A percentile compares a stretch with the other conserved stretches of the same genome.
These are phyloP conservation scores for Colletotrichum sansevieriae DNA, from an alignment of 2,329 filamentous ascomycete genomes.

Conservation along the genomic window DNA sequence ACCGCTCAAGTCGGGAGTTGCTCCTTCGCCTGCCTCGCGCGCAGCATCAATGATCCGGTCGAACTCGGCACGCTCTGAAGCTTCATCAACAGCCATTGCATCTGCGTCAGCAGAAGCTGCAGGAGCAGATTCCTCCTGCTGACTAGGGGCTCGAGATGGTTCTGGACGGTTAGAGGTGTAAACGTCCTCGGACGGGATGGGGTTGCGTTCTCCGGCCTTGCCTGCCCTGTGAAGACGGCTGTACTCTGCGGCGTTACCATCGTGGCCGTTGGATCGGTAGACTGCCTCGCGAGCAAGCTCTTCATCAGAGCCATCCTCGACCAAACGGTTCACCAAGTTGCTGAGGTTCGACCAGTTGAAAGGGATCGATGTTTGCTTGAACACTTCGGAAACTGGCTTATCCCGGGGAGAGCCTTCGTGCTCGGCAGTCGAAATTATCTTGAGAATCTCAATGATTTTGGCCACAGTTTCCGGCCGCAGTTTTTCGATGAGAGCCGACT, in stretches of 20 bases:
- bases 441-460: constrained; percentile 85
- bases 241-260: constrained; percentile 76
- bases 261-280: constrained; percentile 82
- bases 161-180: constrained; percentile 50
- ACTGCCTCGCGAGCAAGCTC: constrained; percentile 82
- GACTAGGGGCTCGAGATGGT: constrained; percentile 42
- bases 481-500: constrained; percentile 85
- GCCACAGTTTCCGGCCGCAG: constrained; percentile 82
- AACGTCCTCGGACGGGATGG: constrained; percentile 73
- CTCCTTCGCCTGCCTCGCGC: constrained; percentile 43
- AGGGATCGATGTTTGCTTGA: constrained; percentile 57
- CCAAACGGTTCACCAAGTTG: constrained; percentile 45
- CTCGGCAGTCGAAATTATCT: constrained; percentile 82
- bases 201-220: constrained; percentile 72
- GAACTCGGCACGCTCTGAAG: constrained; percentile 44
- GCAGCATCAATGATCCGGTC: constrained; percentile 46
- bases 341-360: constrained; percentile 60
- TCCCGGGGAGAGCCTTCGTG: constrained; percentile 68
- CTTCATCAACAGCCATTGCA: constrained; percentile 51
- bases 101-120: constrained; percentile 41
- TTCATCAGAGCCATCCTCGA: constrained; percentile 65
- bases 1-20: constrained; percentile 45
- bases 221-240: constrained; percentile 73
- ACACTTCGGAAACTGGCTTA: constrained; percentile 52
- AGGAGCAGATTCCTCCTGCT: constrained; percentile 44